Conservation (phyloP, 805 yeast species). For the Candida lessepsii region DNA sequence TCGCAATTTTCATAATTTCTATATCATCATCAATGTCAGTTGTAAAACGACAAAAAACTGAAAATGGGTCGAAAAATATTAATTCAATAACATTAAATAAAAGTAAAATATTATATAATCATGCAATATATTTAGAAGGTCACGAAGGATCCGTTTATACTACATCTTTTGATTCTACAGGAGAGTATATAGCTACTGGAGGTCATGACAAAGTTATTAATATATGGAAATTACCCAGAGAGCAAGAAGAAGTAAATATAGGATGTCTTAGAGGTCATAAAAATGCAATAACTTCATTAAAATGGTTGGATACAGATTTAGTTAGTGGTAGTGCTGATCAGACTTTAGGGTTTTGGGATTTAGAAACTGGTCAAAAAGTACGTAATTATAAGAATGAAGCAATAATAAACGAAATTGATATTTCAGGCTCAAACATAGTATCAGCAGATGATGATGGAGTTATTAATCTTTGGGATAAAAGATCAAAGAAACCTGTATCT, state of each 20-base stretch:
- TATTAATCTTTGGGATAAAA: constrained; percentile 61
- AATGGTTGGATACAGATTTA: constrained; percentile 50
- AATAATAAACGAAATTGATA: constrained; percentile 56
- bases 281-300: constrained; percentile 59
- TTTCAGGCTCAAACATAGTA: constrained; percentile 29
- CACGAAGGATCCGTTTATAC: constrained; percentile 55
- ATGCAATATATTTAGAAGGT: constrained; percentile 37
- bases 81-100: constrained; percentile 18
- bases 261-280: constrained; percentile 57
- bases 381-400: constrained; percentile 42
- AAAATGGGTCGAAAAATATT: constrained; percentile 5
- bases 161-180: constrained; percentile 51
- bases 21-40: neutral
- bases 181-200: constrained; percentile 57
- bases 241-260: constrained; percentile 32
- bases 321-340: constrained; percentile 61
- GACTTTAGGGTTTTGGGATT: constrained; percentile 63
- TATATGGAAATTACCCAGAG: constrained; percentile 44
- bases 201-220: constrained; percentile 55
- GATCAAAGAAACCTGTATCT: constrained; percentile 46
- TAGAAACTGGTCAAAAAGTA: constrained; percentile 51
- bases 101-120: constrained; percentile 21
- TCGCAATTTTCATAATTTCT: neutral
- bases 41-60: constrained; percentile 3
- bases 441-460: constrained; percentile 70